These are phyloP conservation scores for Jacaranda mimosifolia DNA, from an alignment of 257 asterid species.

Conservation along the genomic window DNA sequence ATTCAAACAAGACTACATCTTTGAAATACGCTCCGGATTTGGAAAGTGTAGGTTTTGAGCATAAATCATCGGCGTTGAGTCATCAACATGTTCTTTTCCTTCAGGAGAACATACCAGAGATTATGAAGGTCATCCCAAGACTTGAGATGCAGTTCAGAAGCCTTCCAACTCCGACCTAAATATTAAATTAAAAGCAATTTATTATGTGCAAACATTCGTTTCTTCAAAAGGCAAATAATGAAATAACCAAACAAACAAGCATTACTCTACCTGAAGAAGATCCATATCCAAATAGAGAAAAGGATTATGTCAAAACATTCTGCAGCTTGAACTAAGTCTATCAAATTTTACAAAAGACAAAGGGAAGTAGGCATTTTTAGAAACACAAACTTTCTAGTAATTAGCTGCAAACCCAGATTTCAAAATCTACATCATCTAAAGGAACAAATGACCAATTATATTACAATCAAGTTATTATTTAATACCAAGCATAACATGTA, in stretches of 20 bases:
- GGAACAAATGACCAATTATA: conserved; percentile 12
- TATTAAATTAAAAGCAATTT: conserved; percentile 20
- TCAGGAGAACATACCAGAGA: conserved; percentile 90
- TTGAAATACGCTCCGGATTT: conserved; percentile 89
- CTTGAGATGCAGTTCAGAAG: conserved; percentile 92
- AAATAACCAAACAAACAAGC: conserved; percentile 12
- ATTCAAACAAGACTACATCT: conserved; percentile 52
- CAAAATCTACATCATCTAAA: neutral
- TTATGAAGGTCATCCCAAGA: conserved; percentile 98
- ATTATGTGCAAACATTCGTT: neutral
- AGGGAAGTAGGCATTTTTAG: neutral
- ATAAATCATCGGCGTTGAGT: conserved; percentile 90
- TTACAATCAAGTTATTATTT: neutral
- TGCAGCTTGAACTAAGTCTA: conserved; percentile 11
- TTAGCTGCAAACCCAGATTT: conserved; percentile 5
- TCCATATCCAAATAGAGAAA: neutral
- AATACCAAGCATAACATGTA: neutral
- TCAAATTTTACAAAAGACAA: conserved; percentile 7
- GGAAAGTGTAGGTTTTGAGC: conserved; percentile 83
- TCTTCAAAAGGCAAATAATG: neutral
- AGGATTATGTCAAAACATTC: conserved; percentile 1
- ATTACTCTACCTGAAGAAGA: conserved; percentile 16
- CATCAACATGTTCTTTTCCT: conserved; percentile 95
- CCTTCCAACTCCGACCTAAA: conserved; percentile 96
- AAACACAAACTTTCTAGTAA: neutral